phyloP scores from a whole-genome alignment of 768 basidiomycete species.

The Pulveroboletus sp. region DNA sequence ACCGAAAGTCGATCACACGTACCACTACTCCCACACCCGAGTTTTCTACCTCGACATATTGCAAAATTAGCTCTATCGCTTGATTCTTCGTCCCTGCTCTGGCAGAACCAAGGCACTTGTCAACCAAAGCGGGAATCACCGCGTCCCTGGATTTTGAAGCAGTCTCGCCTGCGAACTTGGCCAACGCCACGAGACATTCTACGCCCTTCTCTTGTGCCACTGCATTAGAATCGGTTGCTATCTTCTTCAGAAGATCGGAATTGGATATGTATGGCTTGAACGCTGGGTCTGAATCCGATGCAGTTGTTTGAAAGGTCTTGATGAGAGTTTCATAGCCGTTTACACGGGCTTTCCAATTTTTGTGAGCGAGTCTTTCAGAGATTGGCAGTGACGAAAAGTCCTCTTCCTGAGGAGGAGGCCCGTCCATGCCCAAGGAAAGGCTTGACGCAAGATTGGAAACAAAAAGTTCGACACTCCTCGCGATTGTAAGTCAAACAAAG shows the following conservation, averaged over 20 bases:
- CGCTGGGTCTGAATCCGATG: conserved; percentile 89
- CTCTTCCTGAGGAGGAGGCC: conserved; percentile 87
- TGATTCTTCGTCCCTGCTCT: conserved; percentile 87
- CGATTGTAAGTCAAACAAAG: background rate
- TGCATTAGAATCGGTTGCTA: conserved; percentile 87
- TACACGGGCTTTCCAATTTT: conserved; percentile 98
- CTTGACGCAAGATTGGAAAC: conserved; percentile 6
- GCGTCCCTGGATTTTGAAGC: conserved; percentile 74
- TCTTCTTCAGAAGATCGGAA: conserved; percentile 75
- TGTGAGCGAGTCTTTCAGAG: conserved; percentile 79
- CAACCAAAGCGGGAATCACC: conserved; percentile 88
- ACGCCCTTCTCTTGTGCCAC: conserved; percentile 98
- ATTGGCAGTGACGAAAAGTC: conserved; percentile 82
- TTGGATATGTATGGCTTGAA: conserved; percentile 86
- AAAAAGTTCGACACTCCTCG: conserved; percentile 9
- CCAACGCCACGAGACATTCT: conserved; percentile 78
- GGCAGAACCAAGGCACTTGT: conserved; percentile 91
- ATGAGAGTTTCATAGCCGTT: conserved; percentile 86
- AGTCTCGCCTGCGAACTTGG: conserved; percentile 89
- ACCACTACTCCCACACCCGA: conserved; percentile 83
- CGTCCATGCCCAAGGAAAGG: conserved; percentile 60
- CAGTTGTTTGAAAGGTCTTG: conserved; percentile 82
- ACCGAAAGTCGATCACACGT: conserved; percentile 37
- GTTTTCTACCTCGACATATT: conserved; percentile 94
- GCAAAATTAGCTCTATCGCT: conserved; percentile 76